phyloP scores from a whole-genome alignment of 179 eudicot species.

The Heliamphora pulchella region DNA sequence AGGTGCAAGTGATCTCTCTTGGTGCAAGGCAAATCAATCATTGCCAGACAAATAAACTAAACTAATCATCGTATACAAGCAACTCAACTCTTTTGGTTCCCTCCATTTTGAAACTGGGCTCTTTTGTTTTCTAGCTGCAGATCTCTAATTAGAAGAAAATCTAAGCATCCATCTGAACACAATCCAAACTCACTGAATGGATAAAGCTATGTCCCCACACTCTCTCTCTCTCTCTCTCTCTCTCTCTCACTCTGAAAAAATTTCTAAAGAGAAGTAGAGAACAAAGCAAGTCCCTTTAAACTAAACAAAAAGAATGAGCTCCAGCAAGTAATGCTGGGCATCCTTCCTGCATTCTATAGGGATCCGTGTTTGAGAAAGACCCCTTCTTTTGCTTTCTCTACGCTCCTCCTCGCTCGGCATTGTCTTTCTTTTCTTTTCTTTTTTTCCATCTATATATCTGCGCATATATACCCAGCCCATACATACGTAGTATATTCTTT shows the following conservation, averaged over 20 bases:
- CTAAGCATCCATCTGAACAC: slow-evolving; percentile 11
- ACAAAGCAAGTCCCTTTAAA: slow-evolving; percentile 28
- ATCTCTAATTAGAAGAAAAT: slow-evolving; percentile 15
- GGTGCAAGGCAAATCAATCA: slow-evolving; percentile 30
- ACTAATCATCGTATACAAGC: slow-evolving; percentile 9
- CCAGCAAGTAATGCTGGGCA: slow-evolving; percentile 25
- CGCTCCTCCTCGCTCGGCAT: no score
- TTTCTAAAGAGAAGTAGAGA: background rate
- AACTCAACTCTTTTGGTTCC: slow-evolving; percentile 11
- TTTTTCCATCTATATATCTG: background rate
- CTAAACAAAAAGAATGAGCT: slow-evolving; percentile 40
- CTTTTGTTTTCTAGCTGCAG: slow-evolving; percentile 30
- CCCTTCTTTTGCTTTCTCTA: slow-evolving; percentile 2
- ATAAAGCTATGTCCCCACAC: background rate
- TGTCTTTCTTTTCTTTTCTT: background rate
- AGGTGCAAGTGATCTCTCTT: slow-evolving; percentile 27
- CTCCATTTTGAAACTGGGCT: slow-evolving; percentile 21
- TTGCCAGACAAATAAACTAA: slow-evolving; percentile 44
- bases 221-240: slow-evolving; percentile 10
- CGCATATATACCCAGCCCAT: no score
- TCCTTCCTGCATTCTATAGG: slow-evolving; percentile 42
- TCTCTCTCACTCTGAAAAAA: background rate
- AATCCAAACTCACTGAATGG: slow-evolving; percentile 15
- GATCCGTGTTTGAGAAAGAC: slow-evolving; percentile 46
- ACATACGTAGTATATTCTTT: background rate